Evolutionary conservation across 805 yeast genomes (phyloP).

Genomic region (Komagataella ulmi): DNA sequence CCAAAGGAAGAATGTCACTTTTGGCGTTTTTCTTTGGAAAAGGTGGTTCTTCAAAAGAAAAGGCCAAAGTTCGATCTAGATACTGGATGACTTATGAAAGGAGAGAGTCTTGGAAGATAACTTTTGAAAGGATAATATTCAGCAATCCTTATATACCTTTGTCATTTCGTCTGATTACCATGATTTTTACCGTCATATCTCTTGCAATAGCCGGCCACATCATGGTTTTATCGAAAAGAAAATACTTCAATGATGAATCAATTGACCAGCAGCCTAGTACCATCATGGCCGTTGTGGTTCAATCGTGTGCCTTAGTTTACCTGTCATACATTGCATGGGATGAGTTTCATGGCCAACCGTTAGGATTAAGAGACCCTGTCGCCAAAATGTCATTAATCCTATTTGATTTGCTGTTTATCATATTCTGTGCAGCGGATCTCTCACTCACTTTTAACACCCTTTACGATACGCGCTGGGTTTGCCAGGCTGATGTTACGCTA

Average conservation of each 20-base stretch:
- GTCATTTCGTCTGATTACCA: slow-evolving; percentile 48
- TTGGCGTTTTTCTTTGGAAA: not conserved
- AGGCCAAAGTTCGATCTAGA: slow-evolving; percentile 31
- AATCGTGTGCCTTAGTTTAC: slow-evolving; percentile 65
- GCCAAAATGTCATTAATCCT: slow-evolving; percentile 72
- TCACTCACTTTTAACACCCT: slow-evolving; percentile 78
- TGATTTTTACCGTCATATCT: slow-evolving; percentile 50
- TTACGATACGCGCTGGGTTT: slow-evolving; percentile 76
- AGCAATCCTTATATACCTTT: slow-evolving; percentile 76
- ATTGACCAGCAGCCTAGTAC: slow-evolving; percentile 78
- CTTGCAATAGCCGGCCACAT: slow-evolving; percentile 60
- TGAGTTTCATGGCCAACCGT: slow-evolving; percentile 84
- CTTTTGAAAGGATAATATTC: slow-evolving; percentile 42
- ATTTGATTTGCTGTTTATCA: slow-evolving; percentile 77
- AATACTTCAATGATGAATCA: slow-evolving; percentile 15
- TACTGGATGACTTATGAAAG: slow-evolving; percentile 59
- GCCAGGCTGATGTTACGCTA: slow-evolving; percentile 15
- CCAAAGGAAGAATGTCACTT: slow-evolving; percentile 1
- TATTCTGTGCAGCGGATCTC: slow-evolving; percentile 78
- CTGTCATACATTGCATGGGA: slow-evolving; percentile 75
- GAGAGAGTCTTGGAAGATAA: slow-evolving; percentile 51
- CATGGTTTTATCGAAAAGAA: slow-evolving; percentile 22
- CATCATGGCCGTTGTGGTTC: slow-evolving; percentile 83
- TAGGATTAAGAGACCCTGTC: slow-evolving; percentile 77
- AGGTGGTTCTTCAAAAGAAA: slow-evolving; percentile 4